Base-by-base conservation (phyloP, 1,284 basidiomycete species). In the Fomes fomentarius region DNA sequence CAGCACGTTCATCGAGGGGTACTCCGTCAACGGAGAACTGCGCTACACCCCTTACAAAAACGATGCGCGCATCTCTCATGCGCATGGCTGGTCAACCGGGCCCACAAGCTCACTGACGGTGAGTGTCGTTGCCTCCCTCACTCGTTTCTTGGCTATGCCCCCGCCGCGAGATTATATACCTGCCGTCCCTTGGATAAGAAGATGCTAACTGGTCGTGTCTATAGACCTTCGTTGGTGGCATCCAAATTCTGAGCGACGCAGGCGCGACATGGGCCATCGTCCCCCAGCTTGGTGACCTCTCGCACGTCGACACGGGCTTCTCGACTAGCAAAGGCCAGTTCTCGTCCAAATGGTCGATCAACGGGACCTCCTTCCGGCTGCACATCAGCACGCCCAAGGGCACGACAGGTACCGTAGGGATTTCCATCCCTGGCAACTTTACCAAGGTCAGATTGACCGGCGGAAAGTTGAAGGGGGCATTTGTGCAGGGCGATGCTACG, bases 1-100 rank as follows among this genome's bases (percentile, higher is more conserved):
- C 52, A 60, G 58, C 58, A 57, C 58, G 44, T 57, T 60, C 55
- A 57, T 60, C 47, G 58, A 60, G 58, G 58, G 58, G 7, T 60
- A 60, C 37, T 57, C 58, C 2, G 42, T 50, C 42, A 50, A 49
- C 0, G 58, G 58, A 42, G 55, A 48, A 47, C 47, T 60, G 50
- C 58, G 55, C 55, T 60, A 60, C 44, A 55, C 58, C 25, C 58
- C 58, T 25, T 60, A 60, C 35, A 17, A 43, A 26, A 52, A 57
- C 44, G 55, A 60, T 40, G 39, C 55, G 30, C 43, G 52, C 7
- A 60, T 60, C 50, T 60, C 58, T 35, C 55, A 60, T 37, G 55
- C 58, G 34, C 58, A 60, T 15, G 58, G 58, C 6, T 60, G 58
- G 58, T 50, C 58, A 21, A 60, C 55, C 2, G 58, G 58, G n/a